These are phyloP conservation scores for Penicillium desertorum DNA, from an alignment of 495 filamentous ascomycete genomes.

Conservation along the genomic window DNA sequence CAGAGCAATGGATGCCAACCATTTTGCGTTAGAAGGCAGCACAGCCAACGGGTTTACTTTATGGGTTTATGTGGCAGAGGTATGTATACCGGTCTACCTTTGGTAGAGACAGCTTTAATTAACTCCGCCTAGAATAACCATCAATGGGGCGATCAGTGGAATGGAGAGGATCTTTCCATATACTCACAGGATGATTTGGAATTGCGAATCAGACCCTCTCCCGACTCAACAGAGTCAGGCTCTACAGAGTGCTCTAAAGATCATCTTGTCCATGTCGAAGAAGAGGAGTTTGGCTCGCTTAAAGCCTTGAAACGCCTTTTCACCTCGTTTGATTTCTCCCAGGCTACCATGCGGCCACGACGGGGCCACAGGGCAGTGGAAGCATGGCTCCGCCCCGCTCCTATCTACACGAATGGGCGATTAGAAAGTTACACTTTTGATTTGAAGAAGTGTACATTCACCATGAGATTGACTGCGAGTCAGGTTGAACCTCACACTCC, in stretches of 20 bases:
- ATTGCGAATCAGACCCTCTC: slow-evolving; percentile 35
- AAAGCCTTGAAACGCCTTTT: slow-evolving; percentile 71
- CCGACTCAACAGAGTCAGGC: slow-evolving; percentile 29
- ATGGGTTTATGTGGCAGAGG: slow-evolving; percentile 80
- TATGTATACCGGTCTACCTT: slow-evolving; percentile 34
- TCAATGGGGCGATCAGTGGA: slow-evolving; percentile 91
- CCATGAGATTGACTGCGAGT: slow-evolving; percentile 58
- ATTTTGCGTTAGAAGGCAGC: slow-evolving; percentile 85
- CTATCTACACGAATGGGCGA: slow-evolving; percentile 68
- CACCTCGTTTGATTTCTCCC: slow-evolving; percentile 59
- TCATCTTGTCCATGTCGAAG: slow-evolving; percentile 50
- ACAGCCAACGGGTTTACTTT: slow-evolving; percentile 78
- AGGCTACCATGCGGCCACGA: slow-evolving; percentile 44
- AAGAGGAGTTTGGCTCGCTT: slow-evolving; percentile 61
- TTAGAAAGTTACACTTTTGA: slow-evolving; percentile 74
- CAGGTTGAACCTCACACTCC: slow-evolving; percentile 58
- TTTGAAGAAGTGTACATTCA: slow-evolving; percentile 68
- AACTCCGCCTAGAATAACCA: slow-evolving; percentile 68
- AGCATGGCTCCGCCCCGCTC: slow-evolving; percentile 84
- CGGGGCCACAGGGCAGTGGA: slow-evolving; percentile 85
- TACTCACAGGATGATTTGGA: slow-evolving; percentile 77
- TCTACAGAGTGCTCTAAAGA: slow-evolving; percentile 61
- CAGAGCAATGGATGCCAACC: slow-evolving; percentile 94
- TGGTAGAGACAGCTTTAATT: not conserved
- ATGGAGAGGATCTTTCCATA: slow-evolving; percentile 94